These are phyloP conservation scores for Pseudognaphalium luteoalbum DNA, from an alignment of 129 eudicot species.

Conservation along the genomic window DNA sequence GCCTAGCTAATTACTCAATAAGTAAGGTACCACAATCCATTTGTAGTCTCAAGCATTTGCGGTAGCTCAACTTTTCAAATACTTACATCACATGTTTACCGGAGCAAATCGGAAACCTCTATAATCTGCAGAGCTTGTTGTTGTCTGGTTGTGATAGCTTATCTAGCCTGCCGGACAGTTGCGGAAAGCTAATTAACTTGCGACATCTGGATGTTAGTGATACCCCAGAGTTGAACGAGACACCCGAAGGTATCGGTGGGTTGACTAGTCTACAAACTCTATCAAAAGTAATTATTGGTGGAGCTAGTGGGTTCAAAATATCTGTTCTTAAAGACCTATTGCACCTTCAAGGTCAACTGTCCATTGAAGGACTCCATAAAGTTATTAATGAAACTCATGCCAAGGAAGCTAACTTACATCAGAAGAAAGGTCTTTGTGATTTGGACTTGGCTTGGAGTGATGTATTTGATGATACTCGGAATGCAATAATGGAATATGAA, in stretches of 20 bases:
- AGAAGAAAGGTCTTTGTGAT: neutral
- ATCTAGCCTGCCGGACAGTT: constrained; percentile 27
- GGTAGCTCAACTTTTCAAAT: neutral
- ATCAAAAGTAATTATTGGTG: neutral
- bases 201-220: constrained; percentile 42
- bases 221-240: constrained; percentile 34
- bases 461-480: neutral
- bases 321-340: neutral
- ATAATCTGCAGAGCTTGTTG: constrained; percentile 43
- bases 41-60: constrained; percentile 31
- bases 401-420: neutral
- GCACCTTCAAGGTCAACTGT: neutral
- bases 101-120: constrained; percentile 24
- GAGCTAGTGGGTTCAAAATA: neutral
- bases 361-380: neutral
- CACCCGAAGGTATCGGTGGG: constrained; percentile 38
- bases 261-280: constrained; percentile 41
- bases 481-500: neutral
- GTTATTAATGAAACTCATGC: neutral
- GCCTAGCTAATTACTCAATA: neutral
- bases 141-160: constrained; percentile 25
- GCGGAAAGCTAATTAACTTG: constrained; percentile 25
- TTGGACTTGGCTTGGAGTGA: neutral
- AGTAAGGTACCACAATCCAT: constrained; percentile 20
- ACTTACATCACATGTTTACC: constrained; percentile 30